Evolutionary conservation across 1,139 yeast species (phyloP).

Genomic region (Torulaspora globosa): DNA sequence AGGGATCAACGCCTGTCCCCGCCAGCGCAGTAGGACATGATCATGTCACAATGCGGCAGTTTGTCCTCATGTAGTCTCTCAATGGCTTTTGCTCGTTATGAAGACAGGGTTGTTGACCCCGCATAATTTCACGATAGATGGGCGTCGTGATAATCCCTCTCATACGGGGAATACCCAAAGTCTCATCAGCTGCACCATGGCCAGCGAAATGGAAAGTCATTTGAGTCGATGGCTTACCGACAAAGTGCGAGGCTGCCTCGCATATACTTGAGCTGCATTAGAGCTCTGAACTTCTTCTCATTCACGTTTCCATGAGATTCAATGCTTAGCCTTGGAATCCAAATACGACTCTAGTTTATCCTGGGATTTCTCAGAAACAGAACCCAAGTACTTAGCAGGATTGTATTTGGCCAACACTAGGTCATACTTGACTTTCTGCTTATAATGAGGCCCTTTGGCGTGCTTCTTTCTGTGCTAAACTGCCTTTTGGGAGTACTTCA

Average conservation of each 20-base stretch:
- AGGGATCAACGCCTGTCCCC: no score
- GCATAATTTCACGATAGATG: conserved; percentile 42
- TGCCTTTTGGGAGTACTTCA: conserved; percentile 75
- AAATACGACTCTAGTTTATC: conserved; percentile 71
- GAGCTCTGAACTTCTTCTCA: conserved; percentile 87
- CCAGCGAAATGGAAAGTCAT: conserved; percentile 99
- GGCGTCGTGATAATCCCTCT: conserved; percentile 98
- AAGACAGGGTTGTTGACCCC: conserved; percentile 36
- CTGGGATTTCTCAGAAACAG: conserved; percentile 89
- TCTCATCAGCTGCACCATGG: conserved; percentile 99
- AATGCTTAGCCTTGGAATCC: conserved; percentile 52
- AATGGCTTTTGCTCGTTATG: conserved; percentile 28
- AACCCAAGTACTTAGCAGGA: conserved; percentile 86
- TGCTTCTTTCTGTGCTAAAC: conserved; percentile 71
- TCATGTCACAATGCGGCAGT: conserved; percentile 46
- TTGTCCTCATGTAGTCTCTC: conserved; percentile 14
- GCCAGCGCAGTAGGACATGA: conserved; percentile 73
- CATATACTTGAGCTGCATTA: conserved; percentile 98
- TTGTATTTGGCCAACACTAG: conserved; percentile 83
- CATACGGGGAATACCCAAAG: conserved; percentile 99
- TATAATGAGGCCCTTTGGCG: conserved; percentile 57
- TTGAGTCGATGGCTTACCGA: conserved; percentile 99
- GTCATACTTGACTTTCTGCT: conserved; percentile 66
- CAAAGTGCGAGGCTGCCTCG: conserved; percentile 95
- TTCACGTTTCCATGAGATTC: conserved; percentile 47